Base-by-base conservation (phyloP, 2,329 filamentous ascomycete genomes). In the Diplodia seriata region DNA sequence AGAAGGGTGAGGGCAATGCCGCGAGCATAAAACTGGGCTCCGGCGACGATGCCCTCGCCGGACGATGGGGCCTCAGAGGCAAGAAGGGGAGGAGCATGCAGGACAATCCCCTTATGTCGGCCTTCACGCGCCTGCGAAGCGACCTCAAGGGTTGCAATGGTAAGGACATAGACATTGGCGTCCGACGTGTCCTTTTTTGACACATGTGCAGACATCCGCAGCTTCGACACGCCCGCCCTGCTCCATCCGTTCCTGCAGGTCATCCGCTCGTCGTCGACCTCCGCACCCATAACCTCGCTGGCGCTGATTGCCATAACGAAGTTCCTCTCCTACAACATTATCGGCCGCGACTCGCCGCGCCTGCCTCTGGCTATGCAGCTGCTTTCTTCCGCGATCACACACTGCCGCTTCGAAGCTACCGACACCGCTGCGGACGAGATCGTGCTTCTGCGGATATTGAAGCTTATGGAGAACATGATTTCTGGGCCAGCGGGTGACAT, bases 381-480 rank as follows among this genome's bases (percentile, higher is more conserved):
- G 4, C 85, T 99, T 33, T 97, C 94, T 18, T 92, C 93, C 18
- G 95, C 95, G 7, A 95, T 99, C 70, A 99, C 95, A 57, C 94
- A 99, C 78, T 99, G 95, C 76, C 90, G 96, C 69, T 99, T 99
- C 75, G 95, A 98, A 79, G 94, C 95, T 31, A 97, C 93, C 77
- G 95, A 99, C 77, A 93, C 93, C 20, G 90, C 94, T 0, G 93
- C 96, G 70, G 95, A 97, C 75, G 95, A 99, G 79, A 93, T 98
- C 65, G 96, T 99, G 15, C 85, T 98, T 66, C 83, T 98, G 67
- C 91, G 96, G 81, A 98, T 99, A 74, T 81, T 99, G 69, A 95
- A 97, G 76, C 86, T 99, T 56, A 99, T 99, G 95, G 95, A 99
- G 80, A 92, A 93, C 75, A 97, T 99, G 91, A 90, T 99, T 74